Conservation (phyloP, 805 yeast genomes). For the Ogataea kodamae region DNA sequence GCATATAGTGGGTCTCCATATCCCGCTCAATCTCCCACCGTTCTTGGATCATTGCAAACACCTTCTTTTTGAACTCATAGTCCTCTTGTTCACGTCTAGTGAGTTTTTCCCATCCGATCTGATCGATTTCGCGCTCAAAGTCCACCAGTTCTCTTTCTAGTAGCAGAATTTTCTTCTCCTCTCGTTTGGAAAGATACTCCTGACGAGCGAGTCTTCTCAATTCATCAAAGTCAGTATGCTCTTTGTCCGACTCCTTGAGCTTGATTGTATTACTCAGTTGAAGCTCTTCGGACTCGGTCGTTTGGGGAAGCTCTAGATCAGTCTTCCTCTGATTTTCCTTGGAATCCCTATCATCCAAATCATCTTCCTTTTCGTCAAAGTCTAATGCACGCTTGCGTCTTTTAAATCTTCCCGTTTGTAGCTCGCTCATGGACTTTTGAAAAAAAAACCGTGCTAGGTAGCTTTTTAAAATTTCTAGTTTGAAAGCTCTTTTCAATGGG, state of each 20-base stretch:
- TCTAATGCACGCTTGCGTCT: slow-evolving; percentile 8
- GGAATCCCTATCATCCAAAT: neutral
- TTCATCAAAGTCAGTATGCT: slow-evolving; percentile 20
- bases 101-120: slow-evolving; percentile 53
- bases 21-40: slow-evolving; percentile 32
- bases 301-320: too few relatives aligned
- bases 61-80: slow-evolving; percentile 46
- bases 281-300: slow-evolving; percentile 6
- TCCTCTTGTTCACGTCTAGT: slow-evolving; percentile 49
- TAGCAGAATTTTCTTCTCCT: slow-evolving; percentile 41
- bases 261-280: slow-evolving; percentile 7
- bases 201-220: slow-evolving; percentile 49
- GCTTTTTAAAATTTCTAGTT: too few relatives aligned
- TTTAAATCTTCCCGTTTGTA: slow-evolving; percentile 7
- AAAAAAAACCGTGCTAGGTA: too few relatives aligned
- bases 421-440: slow-evolving; percentile 6
- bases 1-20: slow-evolving; percentile 35
- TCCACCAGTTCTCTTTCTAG: slow-evolving; percentile 46
- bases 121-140: slow-evolving; percentile 45
- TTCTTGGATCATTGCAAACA: slow-evolving; percentile 42
- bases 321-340: neutral
- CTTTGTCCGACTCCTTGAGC: slow-evolving; percentile 10
- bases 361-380: slow-evolving; percentile 2
- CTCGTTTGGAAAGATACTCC: slow-evolving; percentile 45
- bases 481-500: slow-evolving; percentile 1